Base-by-base conservation (phyloP, 768 basidiomycete genomes). In the Suillus hirtellus region DNA sequence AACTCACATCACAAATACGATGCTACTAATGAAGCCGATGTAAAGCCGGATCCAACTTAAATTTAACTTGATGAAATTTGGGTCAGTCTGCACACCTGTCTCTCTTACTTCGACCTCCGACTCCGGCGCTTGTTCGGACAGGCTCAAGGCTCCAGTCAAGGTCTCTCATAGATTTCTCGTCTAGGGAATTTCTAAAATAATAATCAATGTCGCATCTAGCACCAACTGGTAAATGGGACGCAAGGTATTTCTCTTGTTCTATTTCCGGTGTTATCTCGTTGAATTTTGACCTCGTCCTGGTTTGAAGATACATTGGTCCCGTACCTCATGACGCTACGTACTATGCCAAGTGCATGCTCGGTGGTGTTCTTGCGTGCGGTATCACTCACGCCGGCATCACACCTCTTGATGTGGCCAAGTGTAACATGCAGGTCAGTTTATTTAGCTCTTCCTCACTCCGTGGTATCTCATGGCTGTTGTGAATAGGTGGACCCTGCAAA, bases 371-470 rank as follows among this genome's bases (percentile, higher is more conserved):
- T 67, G 93, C 93, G 21, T 95, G 93, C 70, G 93, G 93, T 79
- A 27, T 91, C 73, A 95, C 93, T 66, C 93, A 95, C 73, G 92
- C 91, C 15, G 91, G 88, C 70, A 88, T 93, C 76, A 93, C 92
- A 14, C 92, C 92, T 42, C 85, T 93, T 64, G 92, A 93, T 79
- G 92, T 93, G 63, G 89, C 89, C 68, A 93, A 93, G 80, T 93
- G 92, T 77, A 93, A 93, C 82, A 93, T 93, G 89, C 92, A 93
- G 89, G 91, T 86, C 46, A 43, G 83, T 73, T 35, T 35, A 11
- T 19, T 8, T 1, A 8, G 14, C 19, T 11, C 35, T 15, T 62
- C 60, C 3, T 10, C 1, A 19, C 31, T 40, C 6, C 17, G 17
- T 27, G 2, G 40, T 24, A 4, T 31, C 56, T 10, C 21, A 61